Evolutionary conservation across 1,139 yeast species (phyloP).

Genomic region (Geotrichum histeridarum): DNA sequence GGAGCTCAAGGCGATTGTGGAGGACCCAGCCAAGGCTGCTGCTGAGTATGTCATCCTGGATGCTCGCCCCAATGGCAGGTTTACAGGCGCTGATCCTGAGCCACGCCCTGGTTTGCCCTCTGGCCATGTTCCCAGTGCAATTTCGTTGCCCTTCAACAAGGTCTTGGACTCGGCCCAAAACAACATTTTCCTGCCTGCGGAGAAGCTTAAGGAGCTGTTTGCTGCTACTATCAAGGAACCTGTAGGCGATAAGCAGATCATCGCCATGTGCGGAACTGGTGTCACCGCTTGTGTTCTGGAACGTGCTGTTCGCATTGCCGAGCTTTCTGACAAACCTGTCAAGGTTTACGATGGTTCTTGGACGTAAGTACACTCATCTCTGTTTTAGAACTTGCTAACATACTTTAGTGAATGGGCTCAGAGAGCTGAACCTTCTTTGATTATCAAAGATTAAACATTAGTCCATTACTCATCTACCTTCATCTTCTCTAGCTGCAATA

Average conservation of each 20-base stretch:
- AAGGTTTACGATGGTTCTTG: conserved; percentile 91
- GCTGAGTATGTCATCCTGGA: conserved; percentile 57
- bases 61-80: conserved; percentile 74
- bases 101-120: conserved; percentile 82
- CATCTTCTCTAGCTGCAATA: conserved; percentile 34
- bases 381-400: not conserved
- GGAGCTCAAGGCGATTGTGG: conserved; percentile 54
- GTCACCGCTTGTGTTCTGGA: conserved; percentile 85
- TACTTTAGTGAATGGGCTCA: conserved; percentile 39
- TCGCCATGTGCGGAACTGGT: conserved; percentile 93
- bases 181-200: conserved; percentile 45
- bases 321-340: conserved; percentile 43
- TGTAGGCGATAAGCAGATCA: conserved; percentile 51
- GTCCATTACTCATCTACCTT: not conserved
- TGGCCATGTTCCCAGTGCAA: conserved; percentile 83
- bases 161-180: conserved; percentile 49
- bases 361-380: conserved; percentile 43
- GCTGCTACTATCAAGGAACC: conserved; percentile 23
- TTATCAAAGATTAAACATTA: conserved; percentile 24
- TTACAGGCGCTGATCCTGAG: conserved; percentile 74
- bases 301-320: conserved; percentile 60
- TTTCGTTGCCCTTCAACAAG: conserved; percentile 67
- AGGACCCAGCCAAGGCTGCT: conserved; percentile 43
- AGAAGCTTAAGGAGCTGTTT: conserved; percentile 47
- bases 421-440: conserved; percentile 31